Evolutionary conservation across 768 basidiomycete genomes (phyloP), one percentile per base, ranked within the genome.

Genomic region (Gelatoporia subvermispora): DNA sequence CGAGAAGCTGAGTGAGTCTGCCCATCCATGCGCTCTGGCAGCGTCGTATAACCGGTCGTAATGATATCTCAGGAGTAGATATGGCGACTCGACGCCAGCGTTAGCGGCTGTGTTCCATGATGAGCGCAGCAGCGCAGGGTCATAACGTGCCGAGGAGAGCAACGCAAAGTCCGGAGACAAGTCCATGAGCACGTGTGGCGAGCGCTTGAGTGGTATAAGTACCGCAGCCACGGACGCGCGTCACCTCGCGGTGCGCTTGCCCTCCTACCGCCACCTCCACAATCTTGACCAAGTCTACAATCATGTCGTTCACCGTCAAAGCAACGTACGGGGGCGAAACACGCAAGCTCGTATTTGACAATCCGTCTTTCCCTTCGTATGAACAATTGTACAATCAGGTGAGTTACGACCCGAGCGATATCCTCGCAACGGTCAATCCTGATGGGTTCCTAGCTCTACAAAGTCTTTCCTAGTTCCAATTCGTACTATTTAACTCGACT

Each of bases 231-330:
- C 43, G 24, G 42, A 50, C 49, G 43, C 49, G 37, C n/a, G 21
- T 42, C 15, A 23, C 11, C 36, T 13, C 16, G 23, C 35, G 31
- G 17, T 31, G 28, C 36, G 43, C 28, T 15, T 40, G 38, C 36
- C 41, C 48, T 45, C 41, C 20, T 34, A 17, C 36, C 45, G 20
- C 36, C 45, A 18, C 9, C 45, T 45, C 11, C 46, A 36, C 43
- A 47, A 56, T 57, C 56, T 47, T n/a, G n/a, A n/a, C 53, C 51
- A 55, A 60, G 54, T 54, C 55, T 57, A 56, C 63, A n/a, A 47
- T 55, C 56, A 65, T 71, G 68, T 82, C 84, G 78, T 88, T 88
- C 72, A 79, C 79, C 48, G 77, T 89, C 61, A 90, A 90, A 67
- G 85, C 81, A n/a, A 85, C 84, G 18, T 88, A 87, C 63, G 70